phyloP scores from a whole-genome alignment of 1,284 basidiomycete species.

The Rhodotorula mucilaginosa region DNA sequence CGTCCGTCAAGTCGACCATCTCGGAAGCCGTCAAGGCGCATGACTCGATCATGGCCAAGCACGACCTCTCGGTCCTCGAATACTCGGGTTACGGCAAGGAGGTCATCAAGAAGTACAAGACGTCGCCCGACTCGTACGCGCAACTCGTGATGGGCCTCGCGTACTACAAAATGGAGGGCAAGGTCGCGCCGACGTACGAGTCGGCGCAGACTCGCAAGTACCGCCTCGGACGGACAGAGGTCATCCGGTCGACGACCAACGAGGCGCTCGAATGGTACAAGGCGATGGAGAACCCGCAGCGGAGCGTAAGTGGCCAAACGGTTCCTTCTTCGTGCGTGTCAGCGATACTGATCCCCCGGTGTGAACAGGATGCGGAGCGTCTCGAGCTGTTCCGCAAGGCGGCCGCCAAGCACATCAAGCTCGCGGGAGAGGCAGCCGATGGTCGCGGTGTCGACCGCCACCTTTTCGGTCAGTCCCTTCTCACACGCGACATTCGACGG shows the following conservation, averaged over 20 bases:
- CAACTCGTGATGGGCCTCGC: conserved; percentile 96
- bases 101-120: conserved; percentile 79
- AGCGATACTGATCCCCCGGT: background rate
- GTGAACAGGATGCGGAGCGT: conserved; percentile 57
- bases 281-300: conserved; percentile 70
- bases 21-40: conserved; percentile 65
- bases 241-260: conserved; percentile 78
- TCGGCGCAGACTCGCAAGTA: conserved; percentile 91
- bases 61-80: conserved; percentile 81
- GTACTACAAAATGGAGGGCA: conserved; percentile 80
- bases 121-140: conserved; percentile 90
- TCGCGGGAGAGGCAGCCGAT: conserved; percentile 85
- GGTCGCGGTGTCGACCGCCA: conserved; percentile 95
- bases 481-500: conserved; percentile 10
- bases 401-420: conserved; percentile 76
- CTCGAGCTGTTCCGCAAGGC: conserved; percentile 73
- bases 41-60: conserved; percentile 69
- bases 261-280: conserved; percentile 84
- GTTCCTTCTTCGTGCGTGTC: too few relatives aligned
- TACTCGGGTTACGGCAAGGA: conserved; percentile 91
- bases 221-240: conserved; percentile 88
- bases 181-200: conserved; percentile 82
- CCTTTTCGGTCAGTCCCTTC: conserved; percentile 62
- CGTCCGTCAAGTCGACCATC: conserved; percentile 53
- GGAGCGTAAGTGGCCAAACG: conserved; percentile 53